Base-by-base conservation (phyloP, 139 green algal genomes). In the Nannochloris sp. region DNA sequence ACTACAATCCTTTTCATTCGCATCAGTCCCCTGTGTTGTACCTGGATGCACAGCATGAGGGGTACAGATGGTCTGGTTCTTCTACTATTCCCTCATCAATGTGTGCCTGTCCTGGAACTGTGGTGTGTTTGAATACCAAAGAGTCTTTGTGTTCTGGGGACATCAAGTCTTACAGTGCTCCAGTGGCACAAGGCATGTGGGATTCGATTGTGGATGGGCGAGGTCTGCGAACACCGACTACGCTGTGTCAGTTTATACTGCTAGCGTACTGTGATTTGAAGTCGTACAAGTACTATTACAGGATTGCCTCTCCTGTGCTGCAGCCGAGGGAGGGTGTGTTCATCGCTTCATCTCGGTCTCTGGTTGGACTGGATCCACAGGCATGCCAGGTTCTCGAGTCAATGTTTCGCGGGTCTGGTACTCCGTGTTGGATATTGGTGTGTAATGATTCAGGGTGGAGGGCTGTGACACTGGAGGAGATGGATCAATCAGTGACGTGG, bases 211-310 rank as follows among this genome's bases (percentile, higher is more conserved):
- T 57, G 40, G 74, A 45, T 8, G 81, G 83, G 6, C 49, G 26
- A 1, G 86, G 81, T 4, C 67, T 78, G 49, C 17, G 25, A 1
- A 20, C 71, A 28, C 76, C 79, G 13, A 23, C 9, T 40, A 53
- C 70, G 16, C 62, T 78, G 26, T 64, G 36, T 26, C 60, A 68
- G 5, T 92, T 94, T 59, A 45, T 89, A 28, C 57, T 95, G 30
- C 49, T 96, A 2, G 53, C 72, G 0, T 82, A 87, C 74, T 90
- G 84, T n/a, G 91, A 97, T 62, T 74, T 97, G 12, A 98, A 98
- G 81, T 69, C 72, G 13, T 95, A 82, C 74, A 69, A 70, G 8
- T 97, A 91, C 63, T 62, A 77, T 49, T 93, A 96, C 68, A 93
- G 87, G 87, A 87, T 92, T 72, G 84, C 80, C 13, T 92, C 93